Evolutionary conservation across 305 asterid genomes (phyloP).

Genomic region (Striga hermonthica): DNA sequence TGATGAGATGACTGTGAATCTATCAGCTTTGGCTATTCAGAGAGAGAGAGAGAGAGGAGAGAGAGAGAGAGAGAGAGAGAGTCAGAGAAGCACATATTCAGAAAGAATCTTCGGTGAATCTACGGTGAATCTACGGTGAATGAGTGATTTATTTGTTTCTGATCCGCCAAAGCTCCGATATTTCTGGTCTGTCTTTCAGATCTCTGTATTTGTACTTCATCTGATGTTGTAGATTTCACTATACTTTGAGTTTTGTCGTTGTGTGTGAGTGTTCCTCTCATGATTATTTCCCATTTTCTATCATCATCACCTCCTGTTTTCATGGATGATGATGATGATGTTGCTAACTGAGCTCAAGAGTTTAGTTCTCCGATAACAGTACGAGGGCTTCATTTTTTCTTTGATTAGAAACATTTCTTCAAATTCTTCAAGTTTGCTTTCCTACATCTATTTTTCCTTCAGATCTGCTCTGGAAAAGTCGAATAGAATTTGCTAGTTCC

Average conservation of each 20-base stretch:
- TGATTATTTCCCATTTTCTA: slow-evolving; percentile 26
- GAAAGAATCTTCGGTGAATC: not conserved
- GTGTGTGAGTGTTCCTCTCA: not conserved
- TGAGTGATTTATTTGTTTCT: slow-evolving; percentile 8
- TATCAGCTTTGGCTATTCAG: slow-evolving; percentile 35
- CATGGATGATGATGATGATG: slow-evolving; percentile 34
- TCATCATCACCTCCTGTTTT: slow-evolving; percentile 42
- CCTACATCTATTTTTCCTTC: slow-evolving; percentile 5
- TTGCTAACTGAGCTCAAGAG: slow-evolving; percentile 36
- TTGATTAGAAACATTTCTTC: slow-evolving; percentile 10
- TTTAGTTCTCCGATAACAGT: slow-evolving; percentile 31
- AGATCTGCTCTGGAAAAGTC: slow-evolving; percentile 33
- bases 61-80: slow-evolving; percentile 25
- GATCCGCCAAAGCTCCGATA: not conserved
- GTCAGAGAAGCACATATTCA: not conserved
- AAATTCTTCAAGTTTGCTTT: not conserved
- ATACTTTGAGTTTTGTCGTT: not conserved
- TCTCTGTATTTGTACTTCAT: slow-evolving; percentile 31
- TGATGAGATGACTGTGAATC: slow-evolving; percentile 37
- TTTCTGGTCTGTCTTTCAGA: slow-evolving; percentile 21
- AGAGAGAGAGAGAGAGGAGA: slow-evolving; percentile 24
- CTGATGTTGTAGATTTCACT: slow-evolving; percentile 28
- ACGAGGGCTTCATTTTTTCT: not conserved
- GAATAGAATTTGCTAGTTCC: slow-evolving; percentile 11
- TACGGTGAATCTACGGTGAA: not conserved